Evolutionary conservation across 108 stramenopile genomes (phyloP).

Genomic region (Schizochytrium sp.): DNA sequence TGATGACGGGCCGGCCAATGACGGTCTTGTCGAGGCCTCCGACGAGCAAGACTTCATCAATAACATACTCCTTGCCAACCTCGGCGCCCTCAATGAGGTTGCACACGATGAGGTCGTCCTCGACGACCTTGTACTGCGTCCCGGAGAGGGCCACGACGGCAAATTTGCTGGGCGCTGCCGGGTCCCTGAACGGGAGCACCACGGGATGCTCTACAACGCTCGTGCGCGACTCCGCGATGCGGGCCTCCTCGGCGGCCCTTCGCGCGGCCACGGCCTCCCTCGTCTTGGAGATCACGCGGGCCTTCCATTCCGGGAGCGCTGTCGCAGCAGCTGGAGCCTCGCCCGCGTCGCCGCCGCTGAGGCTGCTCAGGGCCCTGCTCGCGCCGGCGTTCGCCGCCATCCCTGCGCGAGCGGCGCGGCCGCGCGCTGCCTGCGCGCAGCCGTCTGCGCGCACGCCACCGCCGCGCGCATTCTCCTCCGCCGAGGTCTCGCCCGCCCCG

Average conservation of each 20-base stretch:
- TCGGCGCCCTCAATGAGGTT: not conserved
- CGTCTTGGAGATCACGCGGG: too few species aligned
- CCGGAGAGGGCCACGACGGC: slow-evolving; percentile 4
- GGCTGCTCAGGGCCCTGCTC: too few species aligned
- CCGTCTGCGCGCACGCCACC: too few species aligned
- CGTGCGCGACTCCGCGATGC: not conserved
- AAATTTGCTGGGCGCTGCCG: not conserved
- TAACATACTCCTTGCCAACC: not conserved
- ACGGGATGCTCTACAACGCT: not conserved
- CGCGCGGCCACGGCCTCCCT: too few species aligned
- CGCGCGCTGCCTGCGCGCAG: too few species aligned
- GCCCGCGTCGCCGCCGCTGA: too few species aligned
- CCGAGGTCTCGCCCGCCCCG: too few species aligned
- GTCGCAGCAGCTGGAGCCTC: too few species aligned
- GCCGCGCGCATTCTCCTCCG: too few species aligned
- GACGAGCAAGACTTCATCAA: not conserved
- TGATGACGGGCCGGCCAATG: not conserved
- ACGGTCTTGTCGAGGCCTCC: not conserved
- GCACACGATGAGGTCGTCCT: not conserved
- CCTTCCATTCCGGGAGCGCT: too few species aligned
- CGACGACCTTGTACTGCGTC: slow-evolving; percentile 8
- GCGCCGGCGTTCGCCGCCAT: too few species aligned
- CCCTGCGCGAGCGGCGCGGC: too few species aligned
- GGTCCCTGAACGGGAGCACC: not conserved
- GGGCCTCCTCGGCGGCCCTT: not conserved